Percentiles rank a stretch among this genome's conserved stretches.
These are phyloP conservation scores for Alternaria sp. DNA, from an alignment of 2,329 filamentous ascomycete species.

Conservation along the genomic window DNA sequence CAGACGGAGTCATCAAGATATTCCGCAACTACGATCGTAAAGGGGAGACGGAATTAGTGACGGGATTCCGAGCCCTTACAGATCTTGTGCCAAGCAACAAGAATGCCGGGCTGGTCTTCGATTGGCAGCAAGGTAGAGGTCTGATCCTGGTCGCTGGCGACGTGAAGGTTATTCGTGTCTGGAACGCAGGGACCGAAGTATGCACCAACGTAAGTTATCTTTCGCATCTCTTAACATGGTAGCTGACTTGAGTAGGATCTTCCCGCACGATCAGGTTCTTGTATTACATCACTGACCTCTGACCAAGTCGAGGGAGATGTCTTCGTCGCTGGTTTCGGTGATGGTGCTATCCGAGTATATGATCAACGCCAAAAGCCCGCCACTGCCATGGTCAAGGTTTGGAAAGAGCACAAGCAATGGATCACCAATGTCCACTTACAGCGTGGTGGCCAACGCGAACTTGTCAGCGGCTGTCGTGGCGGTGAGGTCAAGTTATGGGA, in stretches of 20 bases:
- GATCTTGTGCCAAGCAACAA: conserved; percentile 94
- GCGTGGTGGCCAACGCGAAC: conserved; percentile 88
- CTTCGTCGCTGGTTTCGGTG: conserved; percentile 95
- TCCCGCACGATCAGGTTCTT: conserved; percentile 90
- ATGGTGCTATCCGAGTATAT: conserved; percentile 92
- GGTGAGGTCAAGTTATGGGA: conserved; percentile 97
- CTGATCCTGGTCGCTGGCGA: conserved; percentile 95
- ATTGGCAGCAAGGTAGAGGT: conserved; percentile 98
- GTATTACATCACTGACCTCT: conserved; percentile 93
- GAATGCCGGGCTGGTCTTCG: conserved; percentile 94
- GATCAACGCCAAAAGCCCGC: conserved; percentile 85
- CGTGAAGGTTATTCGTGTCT: conserved; percentile 92
- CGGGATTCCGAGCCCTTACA: conserved; percentile 88
- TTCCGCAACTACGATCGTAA: conserved; percentile 90
- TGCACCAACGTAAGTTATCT: conserved; percentile 72
- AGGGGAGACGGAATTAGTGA: conserved; percentile 80
- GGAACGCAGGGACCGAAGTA: conserved; percentile 93
- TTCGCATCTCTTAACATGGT: not conserved
- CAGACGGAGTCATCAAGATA: conserved; percentile 91
- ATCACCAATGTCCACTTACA: conserved; percentile 97
- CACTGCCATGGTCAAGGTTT: conserved; percentile 93
- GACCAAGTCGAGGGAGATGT: conserved; percentile 98
- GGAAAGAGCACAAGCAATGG: conserved; percentile 97
- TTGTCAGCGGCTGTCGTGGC: conserved; percentile 88
- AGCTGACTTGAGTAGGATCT: conserved; percentile 69